phyloP scores from a whole-genome alignment of 805 yeast species.

The Myxozyma nipponensis region DNA sequence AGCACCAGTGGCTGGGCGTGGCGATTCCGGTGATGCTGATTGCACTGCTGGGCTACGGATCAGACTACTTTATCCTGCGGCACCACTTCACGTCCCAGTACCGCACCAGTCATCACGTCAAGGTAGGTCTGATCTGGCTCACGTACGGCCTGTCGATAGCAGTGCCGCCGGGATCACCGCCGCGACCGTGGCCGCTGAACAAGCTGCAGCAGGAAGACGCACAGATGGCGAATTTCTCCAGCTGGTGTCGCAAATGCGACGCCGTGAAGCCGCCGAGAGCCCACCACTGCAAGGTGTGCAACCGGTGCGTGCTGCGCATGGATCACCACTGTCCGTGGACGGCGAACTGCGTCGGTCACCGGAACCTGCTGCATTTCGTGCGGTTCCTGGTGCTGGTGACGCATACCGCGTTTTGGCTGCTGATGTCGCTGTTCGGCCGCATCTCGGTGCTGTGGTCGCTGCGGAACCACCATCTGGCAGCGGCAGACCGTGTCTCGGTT shows the following conservation, averaged over 20 bases:
- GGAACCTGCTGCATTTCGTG: constrained; percentile 72
- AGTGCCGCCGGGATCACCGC: constrained; percentile 4
- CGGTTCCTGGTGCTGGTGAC: constrained; percentile 68
- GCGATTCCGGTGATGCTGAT: constrained; percentile 63
- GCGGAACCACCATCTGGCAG: constrained; percentile 32
- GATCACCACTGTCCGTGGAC: constrained; percentile 97
- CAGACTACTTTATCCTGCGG: constrained; percentile 54
- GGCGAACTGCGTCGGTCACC: constrained; percentile 78
- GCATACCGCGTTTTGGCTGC: constrained; percentile 38
- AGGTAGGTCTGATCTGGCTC: neutral
- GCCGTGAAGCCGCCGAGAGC: constrained; percentile 73
- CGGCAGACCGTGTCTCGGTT: constrained; percentile 49
- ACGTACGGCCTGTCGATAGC: constrained; percentile 1
- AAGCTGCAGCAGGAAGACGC: neutral
- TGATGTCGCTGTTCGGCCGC: constrained; percentile 43
- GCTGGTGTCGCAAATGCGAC: constrained; percentile 55
- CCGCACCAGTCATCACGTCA: neutral
- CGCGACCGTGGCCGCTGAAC: too few relatives aligned
- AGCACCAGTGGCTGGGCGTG: constrained; percentile 21
- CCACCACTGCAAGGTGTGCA: constrained; percentile 75
- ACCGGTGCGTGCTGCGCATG: constrained; percentile 75
- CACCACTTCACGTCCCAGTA: constrained; percentile 37
- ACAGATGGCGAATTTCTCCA: constrained; percentile 50
- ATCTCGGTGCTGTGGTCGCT: constrained; percentile 44
- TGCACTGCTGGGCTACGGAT: constrained; percentile 55